Percentiles rank a stretch among this genome's conserved stretches.
Conservation (phyloP, 108 stramenopile genomes). For the Cyclotella atomus region DNA sequence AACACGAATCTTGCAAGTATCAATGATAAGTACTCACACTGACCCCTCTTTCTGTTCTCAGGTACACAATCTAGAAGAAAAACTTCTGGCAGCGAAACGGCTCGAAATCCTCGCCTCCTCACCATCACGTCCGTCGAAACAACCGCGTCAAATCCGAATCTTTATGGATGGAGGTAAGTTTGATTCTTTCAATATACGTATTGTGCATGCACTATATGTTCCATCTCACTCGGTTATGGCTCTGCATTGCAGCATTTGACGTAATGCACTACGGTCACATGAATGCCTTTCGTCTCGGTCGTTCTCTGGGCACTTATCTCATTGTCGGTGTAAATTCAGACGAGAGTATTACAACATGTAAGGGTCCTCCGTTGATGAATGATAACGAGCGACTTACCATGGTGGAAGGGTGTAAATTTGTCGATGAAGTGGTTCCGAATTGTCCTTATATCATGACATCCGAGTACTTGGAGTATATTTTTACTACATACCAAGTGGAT, state of each 20-base stretch:
- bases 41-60: constrained; percentile 17
- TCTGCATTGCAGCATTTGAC: too few species aligned
- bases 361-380: constrained; percentile 95
- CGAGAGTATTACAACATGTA: constrained; percentile 91
- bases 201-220: too few species aligned
- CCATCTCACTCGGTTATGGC: too few species aligned
- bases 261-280: constrained; percentile 99
- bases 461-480: constrained; percentile 93
- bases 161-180: constrained; percentile 99
- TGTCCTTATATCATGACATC: constrained; percentile 97
- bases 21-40: not conserved
- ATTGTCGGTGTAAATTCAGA: constrained; percentile 98
- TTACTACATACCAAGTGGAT: constrained; percentile 89
- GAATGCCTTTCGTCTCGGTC: constrained; percentile 98
- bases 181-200: too few species aligned
- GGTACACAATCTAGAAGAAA: constrained; percentile 70
- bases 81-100: constrained; percentile 45
- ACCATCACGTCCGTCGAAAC: constrained; percentile 12
- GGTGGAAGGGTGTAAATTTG: constrained; percentile 97
- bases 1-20: too few species aligned
- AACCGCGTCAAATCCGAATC: constrained; percentile 66
- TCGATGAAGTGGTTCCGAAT: constrained; percentile 95
- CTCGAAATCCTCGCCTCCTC: constrained; percentile 35
- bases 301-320: constrained; percentile 93
- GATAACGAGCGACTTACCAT: constrained; percentile 93